phyloP scores from a whole-genome alignment of 2,329 filamentous ascomycete genomes.

The Paracoccidioides lutzii region DNA sequence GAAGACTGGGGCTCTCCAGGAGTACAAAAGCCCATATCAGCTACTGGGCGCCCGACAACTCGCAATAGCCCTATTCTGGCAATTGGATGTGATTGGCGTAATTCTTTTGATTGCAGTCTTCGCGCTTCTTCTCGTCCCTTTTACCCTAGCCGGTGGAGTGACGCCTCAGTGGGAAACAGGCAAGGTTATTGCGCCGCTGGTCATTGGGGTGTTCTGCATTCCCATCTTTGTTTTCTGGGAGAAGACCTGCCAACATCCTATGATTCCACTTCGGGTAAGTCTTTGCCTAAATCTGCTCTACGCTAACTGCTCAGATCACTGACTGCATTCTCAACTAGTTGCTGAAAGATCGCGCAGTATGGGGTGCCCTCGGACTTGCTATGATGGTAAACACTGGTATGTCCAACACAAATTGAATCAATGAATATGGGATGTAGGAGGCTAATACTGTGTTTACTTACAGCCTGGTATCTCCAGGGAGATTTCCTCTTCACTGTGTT shows the following conservation, averaged over 20 bases:
- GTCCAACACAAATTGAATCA: background rate
- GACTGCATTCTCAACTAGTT: slow-evolving; percentile 20
- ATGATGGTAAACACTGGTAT: slow-evolving; percentile 40
- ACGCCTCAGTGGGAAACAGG: slow-evolving; percentile 38
- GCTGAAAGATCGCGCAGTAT: slow-evolving; percentile 51
- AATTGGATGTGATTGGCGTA: slow-evolving; percentile 43
- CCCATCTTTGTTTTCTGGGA: slow-evolving; percentile 45
- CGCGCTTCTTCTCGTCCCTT: slow-evolving; percentile 42
- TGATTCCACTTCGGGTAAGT: slow-evolving; percentile 44
- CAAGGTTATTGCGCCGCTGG: slow-evolving; percentile 39
- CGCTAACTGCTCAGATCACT: background rate
- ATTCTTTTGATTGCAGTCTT: slow-evolving; percentile 41
- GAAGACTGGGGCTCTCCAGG: slow-evolving; percentile 36
- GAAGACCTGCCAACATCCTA: slow-evolving; percentile 36
- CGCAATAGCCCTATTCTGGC: slow-evolving; percentile 39
- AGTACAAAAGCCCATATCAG: slow-evolving; percentile 34
- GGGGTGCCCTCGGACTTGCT: slow-evolving; percentile 49
- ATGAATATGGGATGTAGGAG: background rate
- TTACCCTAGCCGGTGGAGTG: slow-evolving; percentile 44
- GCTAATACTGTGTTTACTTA: background rate
- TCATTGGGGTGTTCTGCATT: slow-evolving; percentile 38
- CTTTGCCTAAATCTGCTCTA: background rate
- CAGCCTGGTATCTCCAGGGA: slow-evolving; percentile 48
- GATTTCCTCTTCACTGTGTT: slow-evolving; percentile 54
- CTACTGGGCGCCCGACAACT: slow-evolving; percentile 28